These are phyloP conservation scores for Schizophyllum commune DNA, from an alignment of 1,284 basidiomycete genomes.

Conservation along the genomic window DNA sequence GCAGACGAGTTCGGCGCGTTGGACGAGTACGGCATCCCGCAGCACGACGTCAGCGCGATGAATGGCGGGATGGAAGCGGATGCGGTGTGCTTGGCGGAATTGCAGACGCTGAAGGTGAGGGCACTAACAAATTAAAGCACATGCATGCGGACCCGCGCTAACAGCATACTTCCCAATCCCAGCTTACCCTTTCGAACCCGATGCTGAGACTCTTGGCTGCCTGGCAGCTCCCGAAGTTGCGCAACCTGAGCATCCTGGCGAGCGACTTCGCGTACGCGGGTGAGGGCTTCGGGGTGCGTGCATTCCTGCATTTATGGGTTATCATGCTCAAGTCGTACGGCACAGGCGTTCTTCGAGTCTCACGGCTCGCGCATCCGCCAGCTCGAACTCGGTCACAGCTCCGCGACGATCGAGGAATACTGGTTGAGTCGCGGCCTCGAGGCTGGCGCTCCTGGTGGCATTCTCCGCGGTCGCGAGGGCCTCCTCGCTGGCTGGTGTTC, in stretches of 20 bases:
- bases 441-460: slow-evolving; percentile 4
- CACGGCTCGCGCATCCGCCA: slow-evolving; percentile 56
- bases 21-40: slow-evolving; percentile 39
- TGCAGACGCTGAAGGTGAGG: background rate
- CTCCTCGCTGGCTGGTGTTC: slow-evolving; percentile 54
- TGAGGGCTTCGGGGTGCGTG: slow-evolving; percentile 36
- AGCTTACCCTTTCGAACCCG: slow-evolving; percentile 60
- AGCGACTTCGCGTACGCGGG: slow-evolving; percentile 62
- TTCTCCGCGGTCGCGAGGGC: slow-evolving; percentile 23
- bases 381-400: slow-evolving; percentile 65
- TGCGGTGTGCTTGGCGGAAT: background rate
- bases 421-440: slow-evolving; percentile 34
- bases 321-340: background rate
- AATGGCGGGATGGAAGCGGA: slow-evolving; percentile 8
- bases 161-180: background rate
- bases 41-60: slow-evolving; percentile 43
- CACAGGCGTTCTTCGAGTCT: slow-evolving; percentile 48
- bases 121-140: slow-evolving; percentile 17
- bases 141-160: slow-evolving; percentile 13
- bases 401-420: slow-evolving; percentile 54
- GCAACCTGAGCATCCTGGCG: slow-evolving; percentile 56
- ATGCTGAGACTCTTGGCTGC: slow-evolving; percentile 56
- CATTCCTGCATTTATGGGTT: background rate
- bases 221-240: slow-evolving; percentile 50
- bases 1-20: slow-evolving; percentile 36